Conservation (phyloP, 768 basidiomycete genomes). For the Pholiota molesta region DNA sequence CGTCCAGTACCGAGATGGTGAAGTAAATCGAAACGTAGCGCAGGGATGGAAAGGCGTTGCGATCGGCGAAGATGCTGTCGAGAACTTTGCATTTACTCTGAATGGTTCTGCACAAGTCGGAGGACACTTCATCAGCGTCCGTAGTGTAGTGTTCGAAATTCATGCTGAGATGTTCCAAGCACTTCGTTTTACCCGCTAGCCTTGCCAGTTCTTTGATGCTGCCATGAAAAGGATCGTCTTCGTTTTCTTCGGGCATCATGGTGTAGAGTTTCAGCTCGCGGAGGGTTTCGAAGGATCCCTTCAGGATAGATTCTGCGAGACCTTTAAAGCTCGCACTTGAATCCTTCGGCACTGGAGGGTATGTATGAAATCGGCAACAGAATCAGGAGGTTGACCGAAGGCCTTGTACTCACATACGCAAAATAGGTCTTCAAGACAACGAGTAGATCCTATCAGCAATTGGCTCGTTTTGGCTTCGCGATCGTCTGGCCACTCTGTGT, state of each 20-base stretch:
- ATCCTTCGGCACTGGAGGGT: background rate
- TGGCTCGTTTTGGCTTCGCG: background rate
- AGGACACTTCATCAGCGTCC: background rate
- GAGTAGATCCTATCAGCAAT: background rate
- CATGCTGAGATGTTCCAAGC: background rate
- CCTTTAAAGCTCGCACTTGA: background rate
- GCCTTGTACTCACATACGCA: background rate
- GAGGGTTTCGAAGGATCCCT: background rate
- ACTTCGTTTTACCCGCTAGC: background rate
- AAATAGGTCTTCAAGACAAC: background rate
- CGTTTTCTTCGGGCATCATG: background rate
- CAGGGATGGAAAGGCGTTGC: background rate
- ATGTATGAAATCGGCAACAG: background rate
- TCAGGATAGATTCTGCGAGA: background rate
- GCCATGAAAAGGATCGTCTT: background rate
- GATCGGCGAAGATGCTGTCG: background rate
- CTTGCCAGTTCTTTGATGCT: background rate
- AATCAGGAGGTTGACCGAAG: background rate
- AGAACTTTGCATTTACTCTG: background rate
- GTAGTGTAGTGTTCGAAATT: background rate
- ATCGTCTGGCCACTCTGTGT: background rate
- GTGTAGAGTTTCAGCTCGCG: background rate
- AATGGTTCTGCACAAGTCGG: background rate
- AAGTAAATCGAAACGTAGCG: background rate
- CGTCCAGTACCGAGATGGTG: background rate